Base-by-base conservation (phyloP, 257 asterid genomes). In the Solanum chmielewskii region DNA sequence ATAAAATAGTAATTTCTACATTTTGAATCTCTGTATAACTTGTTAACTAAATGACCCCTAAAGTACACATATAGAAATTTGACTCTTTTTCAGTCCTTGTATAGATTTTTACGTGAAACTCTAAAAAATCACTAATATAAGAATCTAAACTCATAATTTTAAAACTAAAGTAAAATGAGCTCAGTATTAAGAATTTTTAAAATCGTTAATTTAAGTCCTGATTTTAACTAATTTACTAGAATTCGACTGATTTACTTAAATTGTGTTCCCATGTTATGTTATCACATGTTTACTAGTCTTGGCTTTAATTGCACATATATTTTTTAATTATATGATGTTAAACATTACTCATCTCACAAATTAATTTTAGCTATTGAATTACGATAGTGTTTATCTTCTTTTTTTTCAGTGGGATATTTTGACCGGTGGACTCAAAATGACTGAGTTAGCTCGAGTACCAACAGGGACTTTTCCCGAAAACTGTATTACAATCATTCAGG, bases 361-460 rank as follows among this genome's bases (percentile, higher is more conserved):
- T 1, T 18, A 27, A 15, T 16, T 27, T 80, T 75, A 0, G 16
- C 2, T 37, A 47, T 9, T 80, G 6, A 44, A 9, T 80, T 80
- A 47, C 16, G 3, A 33, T 0, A n/a, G 56, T 23, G 27, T 49
- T 3, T 47, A 41, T 82, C 18, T 4, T 14, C 2, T 41, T 21
- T 27, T 11, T 12, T 35, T 35, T 16, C 90, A 96, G 98, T 96
- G 98, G 98, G 98, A 96, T 85, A 91, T 90, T 42, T 76, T 94
- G 52, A 90, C 93, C 20, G 42, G 88, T 86, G 96, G 92, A 44
- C 89, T 87, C 82, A 90, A 92, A 10, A 89, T 89, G 68, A 83
- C 39, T 83, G 88, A 91, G 59, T 90, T 93, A 29, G 96, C 96
- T 18, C 93, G 83, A 83, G 86, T 96, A 88, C 68, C 94, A 33